Evolutionary conservation across 306 rosid genomes (phyloP).

Genomic region (Pachyrhizus erosus): DNA sequence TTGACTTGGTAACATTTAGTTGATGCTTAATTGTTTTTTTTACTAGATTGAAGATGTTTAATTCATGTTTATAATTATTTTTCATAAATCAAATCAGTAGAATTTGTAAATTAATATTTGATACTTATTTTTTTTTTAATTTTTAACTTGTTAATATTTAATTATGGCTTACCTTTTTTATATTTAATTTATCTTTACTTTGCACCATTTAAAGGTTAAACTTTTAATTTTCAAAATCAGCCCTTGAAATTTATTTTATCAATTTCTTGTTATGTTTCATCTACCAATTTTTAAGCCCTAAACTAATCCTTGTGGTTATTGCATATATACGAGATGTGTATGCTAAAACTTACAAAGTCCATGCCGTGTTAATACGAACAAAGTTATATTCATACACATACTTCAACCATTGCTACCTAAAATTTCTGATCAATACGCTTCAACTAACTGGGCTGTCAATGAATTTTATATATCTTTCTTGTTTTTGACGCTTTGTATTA

Average conservation of each 20-base stretch:
- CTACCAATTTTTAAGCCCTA: neutral
- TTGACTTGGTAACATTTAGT: too few relatives aligned
- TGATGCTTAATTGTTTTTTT: neutral
- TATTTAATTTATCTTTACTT: too few relatives aligned
- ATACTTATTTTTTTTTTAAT: neutral
- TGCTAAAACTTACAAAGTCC: slow-evolving; percentile 33
- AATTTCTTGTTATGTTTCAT: neutral
- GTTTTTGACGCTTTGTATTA: neutral
- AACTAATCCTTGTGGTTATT: neutral
- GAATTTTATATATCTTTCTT: slow-evolving; percentile 35
- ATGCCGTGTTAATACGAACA: slow-evolving; percentile 29
- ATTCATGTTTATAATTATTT: neutral
- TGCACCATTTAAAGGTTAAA: neutral
- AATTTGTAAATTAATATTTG: neutral
- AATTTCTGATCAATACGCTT: slow-evolving; percentile 32
- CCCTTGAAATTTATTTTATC: neutral
- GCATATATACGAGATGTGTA: neutral
- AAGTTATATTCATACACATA: neutral
- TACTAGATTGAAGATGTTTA: neutral
- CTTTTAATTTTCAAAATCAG: neutral
- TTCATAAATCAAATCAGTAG: neutral
- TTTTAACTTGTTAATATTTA: neutral
- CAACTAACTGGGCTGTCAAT: slow-evolving; percentile 13
- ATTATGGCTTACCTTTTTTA: too few relatives aligned
- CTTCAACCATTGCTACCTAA: slow-evolving; percentile 7